Percentiles rank a stretch among this genome's conserved stretches.
Conservation (phyloP, 805 yeast genomes). For the Metschnikowia kunwiensis region DNA sequence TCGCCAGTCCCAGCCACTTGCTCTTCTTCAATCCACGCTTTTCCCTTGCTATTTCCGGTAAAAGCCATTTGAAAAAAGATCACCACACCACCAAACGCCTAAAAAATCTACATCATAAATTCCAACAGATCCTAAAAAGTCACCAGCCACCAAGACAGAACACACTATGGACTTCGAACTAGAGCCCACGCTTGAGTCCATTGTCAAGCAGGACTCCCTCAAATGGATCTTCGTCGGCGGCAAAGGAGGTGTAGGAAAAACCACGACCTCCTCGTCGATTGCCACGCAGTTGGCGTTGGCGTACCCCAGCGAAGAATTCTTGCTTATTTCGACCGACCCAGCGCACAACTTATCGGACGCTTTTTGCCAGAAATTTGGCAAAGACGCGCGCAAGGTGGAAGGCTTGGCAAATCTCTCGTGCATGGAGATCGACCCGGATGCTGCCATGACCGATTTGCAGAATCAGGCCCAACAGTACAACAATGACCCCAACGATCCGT, state of each 20-base stretch:
- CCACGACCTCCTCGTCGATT: constrained; percentile 93
- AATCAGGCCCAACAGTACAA: constrained; percentile 56
- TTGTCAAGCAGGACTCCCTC: constrained; percentile 60
- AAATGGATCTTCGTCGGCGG: constrained; percentile 99
- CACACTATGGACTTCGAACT: constrained; percentile 52
- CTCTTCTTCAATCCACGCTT: no score
- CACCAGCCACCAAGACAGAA: no score
- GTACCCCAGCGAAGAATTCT: constrained; percentile 76
- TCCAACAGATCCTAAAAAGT: no score
- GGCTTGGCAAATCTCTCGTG: constrained; percentile 87
- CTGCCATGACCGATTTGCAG: constrained; percentile 83
- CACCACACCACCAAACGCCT: neutral
- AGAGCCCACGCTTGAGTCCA: constrained; percentile 69
- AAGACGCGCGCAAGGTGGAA: constrained; percentile 91
- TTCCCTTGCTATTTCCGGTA: no score
- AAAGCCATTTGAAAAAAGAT: no score
- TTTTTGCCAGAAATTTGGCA: constrained; percentile 96
- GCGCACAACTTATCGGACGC: constrained; percentile 98
- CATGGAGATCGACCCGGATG: constrained; percentile 98
- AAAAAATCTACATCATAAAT: no score
- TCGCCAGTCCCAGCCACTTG: no score
- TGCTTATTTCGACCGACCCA: constrained; percentile 94
- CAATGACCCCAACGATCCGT: constrained; percentile 59
- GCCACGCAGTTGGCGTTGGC: constrained; percentile 88
- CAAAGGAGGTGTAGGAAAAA: constrained; percentile 99